Conservation (phyloP, 169 alveolate species). For the Blepharisma undulans region DNA sequence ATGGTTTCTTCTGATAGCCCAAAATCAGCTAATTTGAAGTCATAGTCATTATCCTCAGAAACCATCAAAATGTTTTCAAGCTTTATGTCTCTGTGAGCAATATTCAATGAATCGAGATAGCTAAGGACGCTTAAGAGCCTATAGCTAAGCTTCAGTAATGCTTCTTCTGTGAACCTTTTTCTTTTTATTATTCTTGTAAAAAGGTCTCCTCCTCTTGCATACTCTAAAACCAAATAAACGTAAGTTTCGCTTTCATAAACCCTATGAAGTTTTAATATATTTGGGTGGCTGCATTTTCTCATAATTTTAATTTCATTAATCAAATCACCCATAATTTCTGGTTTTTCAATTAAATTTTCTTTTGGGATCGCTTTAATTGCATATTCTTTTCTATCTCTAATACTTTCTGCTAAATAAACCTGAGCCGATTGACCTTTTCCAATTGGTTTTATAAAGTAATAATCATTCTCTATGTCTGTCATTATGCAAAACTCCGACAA, state of each 20-base stretch:
- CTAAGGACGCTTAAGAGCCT: slow-evolving; percentile 56
- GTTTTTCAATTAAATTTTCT: background rate
- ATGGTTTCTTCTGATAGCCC: background rate
- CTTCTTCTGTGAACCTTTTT: slow-evolving; percentile 50
- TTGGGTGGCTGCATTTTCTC: slow-evolving; percentile 51
- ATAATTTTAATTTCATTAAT: slow-evolving; percentile 91
- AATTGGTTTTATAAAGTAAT: background rate
- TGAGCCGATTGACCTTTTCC: background rate
- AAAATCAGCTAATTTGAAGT: slow-evolving; percentile 44
- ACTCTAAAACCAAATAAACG: slow-evolving; percentile 60
- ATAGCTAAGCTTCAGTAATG: slow-evolving; percentile 40
- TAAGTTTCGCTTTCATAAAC: slow-evolving; percentile 4
- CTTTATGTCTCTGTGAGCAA: slow-evolving; percentile 74
- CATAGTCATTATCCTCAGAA: background rate
- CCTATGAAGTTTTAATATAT: background rate
- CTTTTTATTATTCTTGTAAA: slow-evolving; percentile 41
- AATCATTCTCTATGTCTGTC: background rate
- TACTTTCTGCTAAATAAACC: slow-evolving; percentile 6
- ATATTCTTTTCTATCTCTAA: background rate
- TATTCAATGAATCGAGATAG: background rate
- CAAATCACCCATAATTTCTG: slow-evolving; percentile 59
- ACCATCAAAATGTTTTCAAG: slow-evolving; percentile 76
- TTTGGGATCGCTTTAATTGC: background rate
- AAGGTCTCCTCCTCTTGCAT: slow-evolving; percentile 73
- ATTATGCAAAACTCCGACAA: background rate